Evolutionary conservation across 331 rosid genomes (phyloP), one percentile per base, ranked within the genome.

Genomic region (Cydonia oblonga): DNA sequence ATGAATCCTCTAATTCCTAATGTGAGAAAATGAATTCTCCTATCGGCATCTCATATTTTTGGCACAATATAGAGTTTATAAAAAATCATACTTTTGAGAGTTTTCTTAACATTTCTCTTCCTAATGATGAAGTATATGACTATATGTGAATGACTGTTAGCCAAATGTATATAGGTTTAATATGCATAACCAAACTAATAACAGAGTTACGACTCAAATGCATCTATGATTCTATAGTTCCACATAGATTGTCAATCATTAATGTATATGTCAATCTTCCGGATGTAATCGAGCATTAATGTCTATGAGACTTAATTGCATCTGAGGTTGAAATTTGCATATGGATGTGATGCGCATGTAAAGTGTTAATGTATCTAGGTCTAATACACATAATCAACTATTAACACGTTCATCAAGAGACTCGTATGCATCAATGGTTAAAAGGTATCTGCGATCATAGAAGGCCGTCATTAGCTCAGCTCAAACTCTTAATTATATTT

Each of bases 51-150:
- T 46, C 3, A 5, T 18, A 49, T 6, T 6, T 49, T 49, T 49
- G 0, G 0, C 42, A 38, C 1, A 38, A 38, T 38, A 0, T 9
- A 35, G 0, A 9, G 42, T 38, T 0, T 0, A 38, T 38, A 1
- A 38, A 38, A 38, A 38, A 0, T 38, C 13, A 0, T 38, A 38
- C 13, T 10, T 38, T 38, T 38, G 4, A 38, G 13, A 10, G 13
- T 38, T 0, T 9, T 0, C 4, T 38, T 38, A 38, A 1, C 42
- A 38, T 38, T 38, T 38, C 1, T 38, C 13, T 38, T 38, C 42
- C 4, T 16, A 49, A 49, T 6, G 54, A 0, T 49, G 9, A 49
- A 49, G 20, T 18, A 2, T 49, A 16, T 16, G 54, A 49, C 9
- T 18, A 2, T 49, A 16, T 16, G 54, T 16, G 9, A 16, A 49